These are phyloP conservation scores for Neurospora sp. DNA, from an alignment of 495 filamentous ascomycete genomes.

Conservation along the genomic window DNA sequence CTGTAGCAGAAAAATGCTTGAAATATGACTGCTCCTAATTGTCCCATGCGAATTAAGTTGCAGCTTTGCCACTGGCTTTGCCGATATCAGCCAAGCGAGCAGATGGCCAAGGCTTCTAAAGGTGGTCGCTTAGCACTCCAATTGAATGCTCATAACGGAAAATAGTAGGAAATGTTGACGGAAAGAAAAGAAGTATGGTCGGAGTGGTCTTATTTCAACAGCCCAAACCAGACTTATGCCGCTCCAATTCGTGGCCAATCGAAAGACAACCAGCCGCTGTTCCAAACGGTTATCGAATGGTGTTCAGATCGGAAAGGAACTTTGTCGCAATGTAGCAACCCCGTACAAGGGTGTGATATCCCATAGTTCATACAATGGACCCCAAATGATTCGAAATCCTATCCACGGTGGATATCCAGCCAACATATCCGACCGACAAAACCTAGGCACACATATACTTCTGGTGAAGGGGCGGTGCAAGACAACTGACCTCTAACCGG, in stretches of 20 bases:
- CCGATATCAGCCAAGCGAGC: background rate
- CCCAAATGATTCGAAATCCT: conserved; percentile 24
- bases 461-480: conserved; percentile 15
- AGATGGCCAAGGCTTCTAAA: background rate
- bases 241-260: background rate
- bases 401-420: conserved; percentile 22
- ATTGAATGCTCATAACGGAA: background rate
- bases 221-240: background rate
- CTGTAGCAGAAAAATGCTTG: background rate
- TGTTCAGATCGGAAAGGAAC: conserved; percentile 4
- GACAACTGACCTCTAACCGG: conserved; percentile 23
- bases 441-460: conserved; percentile 20
- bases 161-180: background rate
- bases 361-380: conserved; percentile 4
- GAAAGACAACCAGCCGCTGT: background rate
- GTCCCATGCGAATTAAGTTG: background rate
- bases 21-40: background rate
- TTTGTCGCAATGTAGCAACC: conserved; percentile 7
- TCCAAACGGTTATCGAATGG: conserved; percentile 8
- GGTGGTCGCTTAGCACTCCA: background rate
- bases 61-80: background rate
- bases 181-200: background rate
- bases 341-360: conserved; percentile 8
- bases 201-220: background rate
- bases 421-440: conserved; percentile 18